Evolutionary conservation across 1,139 yeast species (phyloP).

Genomic region (Arxiozyma telluris): DNA sequence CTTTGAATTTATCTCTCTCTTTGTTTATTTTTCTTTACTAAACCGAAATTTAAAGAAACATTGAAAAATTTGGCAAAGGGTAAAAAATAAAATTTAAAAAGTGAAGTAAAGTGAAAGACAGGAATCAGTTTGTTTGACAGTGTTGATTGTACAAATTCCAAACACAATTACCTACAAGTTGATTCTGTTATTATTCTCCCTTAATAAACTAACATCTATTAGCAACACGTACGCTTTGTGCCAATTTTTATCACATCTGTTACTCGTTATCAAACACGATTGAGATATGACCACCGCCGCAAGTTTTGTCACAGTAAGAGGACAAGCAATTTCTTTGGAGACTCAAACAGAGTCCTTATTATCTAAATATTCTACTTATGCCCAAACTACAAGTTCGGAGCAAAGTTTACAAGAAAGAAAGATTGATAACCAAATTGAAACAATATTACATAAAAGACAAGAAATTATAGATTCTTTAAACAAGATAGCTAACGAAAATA

Average conservation of each 20-base stretch:
- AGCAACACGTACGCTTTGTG: background rate
- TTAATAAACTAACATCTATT: background rate
- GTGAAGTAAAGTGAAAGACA: too few relatives aligned
- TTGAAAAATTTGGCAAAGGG: too few relatives aligned
- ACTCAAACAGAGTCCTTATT: constrained; percentile 45
- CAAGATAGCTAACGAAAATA: constrained; percentile 47
- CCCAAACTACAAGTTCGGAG: constrained; percentile 42
- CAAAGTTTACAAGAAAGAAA: constrained; percentile 42
- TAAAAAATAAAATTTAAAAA: too few relatives aligned
- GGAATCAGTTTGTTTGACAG: too few relatives aligned
- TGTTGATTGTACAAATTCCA: too few relatives aligned
- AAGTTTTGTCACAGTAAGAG: constrained; percentile 42
- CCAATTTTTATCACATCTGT: too few relatives aligned
- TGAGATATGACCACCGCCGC: constrained; percentile 6
- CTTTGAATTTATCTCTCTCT: too few relatives aligned
- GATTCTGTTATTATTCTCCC: too few relatives aligned
- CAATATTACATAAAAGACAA: constrained; percentile 35
- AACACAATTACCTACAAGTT: too few relatives aligned
- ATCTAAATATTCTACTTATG: constrained; percentile 44
- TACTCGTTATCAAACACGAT: background rate
- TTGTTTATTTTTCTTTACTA: too few relatives aligned
- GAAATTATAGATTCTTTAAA: constrained; percentile 33
- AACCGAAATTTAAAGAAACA: too few relatives aligned
- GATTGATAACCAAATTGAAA: constrained; percentile 38
- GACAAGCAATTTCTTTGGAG: constrained; percentile 49